Base-by-base conservation (phyloP, 768 basidiomycete genomes). In the Boletus reticuloceps region DNA sequence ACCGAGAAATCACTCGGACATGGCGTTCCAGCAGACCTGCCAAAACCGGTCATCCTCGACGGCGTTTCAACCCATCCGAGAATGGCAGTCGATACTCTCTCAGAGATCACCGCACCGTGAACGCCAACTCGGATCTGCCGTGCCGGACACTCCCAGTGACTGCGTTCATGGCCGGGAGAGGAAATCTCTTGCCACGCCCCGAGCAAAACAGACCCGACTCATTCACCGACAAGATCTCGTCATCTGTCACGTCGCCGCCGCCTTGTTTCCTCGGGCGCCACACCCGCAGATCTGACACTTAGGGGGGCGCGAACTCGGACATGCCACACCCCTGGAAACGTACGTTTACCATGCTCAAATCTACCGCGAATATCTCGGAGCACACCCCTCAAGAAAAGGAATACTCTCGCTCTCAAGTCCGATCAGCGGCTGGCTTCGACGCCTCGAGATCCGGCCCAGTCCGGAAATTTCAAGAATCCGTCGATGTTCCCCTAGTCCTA, bases 351-450 rank as follows among this genome's bases (percentile, higher is more conserved):
- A 38, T 60, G 37, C 10, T 20, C 54, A 13, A 58, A 62, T 61
- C 47, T 58, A 47, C 60, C 61, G 40, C 60, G 55, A 62, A 43
- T 58, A 63, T 58, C 37, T 62, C 59, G 60, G 60, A 53, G 39
- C 49, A 40, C 54, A 11, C 49, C 48, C 3, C 59, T 49, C 54
- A 11, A 59, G 47, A 59, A 50, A 61, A 58, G 43, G 36, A 49
- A 58, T 37, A 36, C 3, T 36, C 14, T 25, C 22, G 4, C 22
- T 25, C 22, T 36, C 12, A 37, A 17, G 27, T 42, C 62, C 61
- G 61, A 62, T 64, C 61, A 62, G 37, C 53, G 25, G 22, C 62
- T 60, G 25, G 22, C 62, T 60, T 64, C 61, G 57, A 51, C 39
- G 7, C 57, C 50, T 55, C 53, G 25, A 64, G 62, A 64, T 64